Conservation (phyloP, 495 filamentous ascomycete species). For the Trypethelium eluteriae region DNA sequence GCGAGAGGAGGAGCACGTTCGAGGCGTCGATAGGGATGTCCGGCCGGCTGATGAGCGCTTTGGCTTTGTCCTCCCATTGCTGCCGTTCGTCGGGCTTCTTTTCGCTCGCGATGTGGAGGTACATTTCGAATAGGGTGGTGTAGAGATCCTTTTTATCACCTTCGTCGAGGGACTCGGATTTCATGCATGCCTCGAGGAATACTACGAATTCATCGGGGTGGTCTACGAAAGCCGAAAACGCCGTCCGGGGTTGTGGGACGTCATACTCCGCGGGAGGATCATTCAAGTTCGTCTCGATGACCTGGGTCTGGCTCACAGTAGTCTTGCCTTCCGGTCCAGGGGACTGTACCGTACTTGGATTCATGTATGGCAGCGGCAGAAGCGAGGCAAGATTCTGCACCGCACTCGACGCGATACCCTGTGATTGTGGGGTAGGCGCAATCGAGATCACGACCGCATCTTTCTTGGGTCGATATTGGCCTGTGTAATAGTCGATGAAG, state of each 20-base stretch:
- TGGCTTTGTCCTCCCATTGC: slow-evolving; percentile 85
- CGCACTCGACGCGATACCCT: slow-evolving; percentile 51
- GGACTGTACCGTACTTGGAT: slow-evolving; percentile 40
- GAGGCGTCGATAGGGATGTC: slow-evolving; percentile 85
- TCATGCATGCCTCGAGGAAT: slow-evolving; percentile 79
- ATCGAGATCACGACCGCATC: slow-evolving; percentile 47
- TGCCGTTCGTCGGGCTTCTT: slow-evolving; percentile 62
- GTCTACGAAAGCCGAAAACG: slow-evolving; percentile 94
- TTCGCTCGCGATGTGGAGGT: slow-evolving; percentile 76
- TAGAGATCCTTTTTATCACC: slow-evolving; percentile 77
- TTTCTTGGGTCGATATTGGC: slow-evolving; percentile 66
- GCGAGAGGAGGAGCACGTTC: slow-evolving; percentile 84
- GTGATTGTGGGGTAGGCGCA: slow-evolving; percentile 48
- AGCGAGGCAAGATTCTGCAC: slow-evolving; percentile 75
- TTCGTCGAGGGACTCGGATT: slow-evolving; percentile 56
- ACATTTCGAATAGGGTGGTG: slow-evolving; percentile 96
- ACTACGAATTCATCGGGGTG: slow-evolving; percentile 82
- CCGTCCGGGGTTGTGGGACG: slow-evolving; percentile 74
- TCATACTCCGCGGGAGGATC: slow-evolving; percentile 45
- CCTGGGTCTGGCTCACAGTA: slow-evolving; percentile 34
- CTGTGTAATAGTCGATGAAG: slow-evolving; percentile 90
- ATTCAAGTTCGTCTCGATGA: slow-evolving; percentile 36
- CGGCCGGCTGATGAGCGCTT: slow-evolving; percentile 68
- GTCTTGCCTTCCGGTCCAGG: slow-evolving; percentile 25
- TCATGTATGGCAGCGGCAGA: slow-evolving; percentile 82